These are phyloP conservation scores for Pseudonectria buxi DNA, from an alignment of 2,329 filamentous ascomycete species.

Conservation along the genomic window DNA sequence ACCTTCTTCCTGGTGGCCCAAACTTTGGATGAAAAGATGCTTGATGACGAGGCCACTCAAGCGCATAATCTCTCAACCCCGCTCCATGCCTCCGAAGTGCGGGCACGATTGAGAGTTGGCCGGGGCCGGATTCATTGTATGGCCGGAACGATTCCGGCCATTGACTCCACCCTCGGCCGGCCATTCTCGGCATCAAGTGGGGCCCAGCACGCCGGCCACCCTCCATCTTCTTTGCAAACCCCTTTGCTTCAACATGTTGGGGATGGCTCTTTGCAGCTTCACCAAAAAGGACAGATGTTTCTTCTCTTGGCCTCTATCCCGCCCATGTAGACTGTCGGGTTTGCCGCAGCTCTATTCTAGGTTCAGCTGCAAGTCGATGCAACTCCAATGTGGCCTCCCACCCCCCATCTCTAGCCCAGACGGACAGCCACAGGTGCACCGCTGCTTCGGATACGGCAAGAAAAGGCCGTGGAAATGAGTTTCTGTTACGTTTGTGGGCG, in stretches of 20 bases:
- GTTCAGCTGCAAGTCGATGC: no score
- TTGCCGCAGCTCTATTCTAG: no score
- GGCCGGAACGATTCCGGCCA: conserved; percentile 32
- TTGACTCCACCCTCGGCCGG: conserved; percentile 14
- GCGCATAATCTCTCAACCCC: no score
- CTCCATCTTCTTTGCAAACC: conserved; percentile 2
- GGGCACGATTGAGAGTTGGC: conserved; percentile 2
- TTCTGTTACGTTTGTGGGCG: conserved; percentile 20
- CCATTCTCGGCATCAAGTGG: conserved; percentile 18
- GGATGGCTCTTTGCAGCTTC: background rate
- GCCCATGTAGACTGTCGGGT: no score
- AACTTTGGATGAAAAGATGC: no score
- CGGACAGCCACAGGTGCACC: conserved; percentile 3
- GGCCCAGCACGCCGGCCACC: conserved; percentile 6
- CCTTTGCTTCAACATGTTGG: background rate
- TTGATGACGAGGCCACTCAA: no score
- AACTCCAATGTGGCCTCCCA: no score
- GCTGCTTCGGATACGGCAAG: conserved; percentile 3
- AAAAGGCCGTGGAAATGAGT: conserved; percentile 3
- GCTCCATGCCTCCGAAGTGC: no score
- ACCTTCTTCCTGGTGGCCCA: no score
- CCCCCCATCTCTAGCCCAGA: no score
- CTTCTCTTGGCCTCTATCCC: no score
- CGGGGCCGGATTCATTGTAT: conserved; percentile 22
- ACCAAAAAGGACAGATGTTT: no score